Evolutionary conservation across 768 basidiomycete species (phyloP).

Genomic region (Sporobolomyces phaffii): DNA sequence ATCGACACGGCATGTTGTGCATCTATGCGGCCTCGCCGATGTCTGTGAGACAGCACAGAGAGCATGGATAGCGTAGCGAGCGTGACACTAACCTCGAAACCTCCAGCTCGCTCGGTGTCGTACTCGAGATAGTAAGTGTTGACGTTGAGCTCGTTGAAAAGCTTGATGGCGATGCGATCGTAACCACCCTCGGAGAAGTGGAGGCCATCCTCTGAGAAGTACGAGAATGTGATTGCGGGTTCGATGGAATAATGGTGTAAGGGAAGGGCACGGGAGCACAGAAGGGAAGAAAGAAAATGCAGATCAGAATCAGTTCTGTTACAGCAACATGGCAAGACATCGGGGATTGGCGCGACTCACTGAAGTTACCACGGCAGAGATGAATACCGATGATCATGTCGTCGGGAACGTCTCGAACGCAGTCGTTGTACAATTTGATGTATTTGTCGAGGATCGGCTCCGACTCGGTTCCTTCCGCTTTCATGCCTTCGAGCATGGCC

Average conservation of each 20-base stretch:
- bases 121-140: constrained; percentile 43
- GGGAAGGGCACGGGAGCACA: too few species aligned
- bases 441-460: constrained; percentile 62
- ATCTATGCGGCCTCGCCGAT: too few species aligned
- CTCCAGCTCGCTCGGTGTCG: constrained; percentile 43
- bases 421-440: constrained; percentile 56
- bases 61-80: not conserved
- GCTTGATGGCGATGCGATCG: constrained; percentile 44
- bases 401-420: constrained; percentile 34
- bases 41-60: not conserved
- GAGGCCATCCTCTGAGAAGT: not conserved
- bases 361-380: constrained; percentile 42
- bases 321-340: too few species aligned
- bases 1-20: too few species aligned
- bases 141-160: constrained; percentile 42
- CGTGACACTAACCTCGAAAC: constrained; percentile 31
- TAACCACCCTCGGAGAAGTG: constrained; percentile 37
- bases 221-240: too few species aligned
- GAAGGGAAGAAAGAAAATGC: too few species aligned
- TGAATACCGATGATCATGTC: constrained; percentile 44
- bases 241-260: too few species aligned
- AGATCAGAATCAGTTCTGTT: too few species aligned
- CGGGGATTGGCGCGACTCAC: too few species aligned
- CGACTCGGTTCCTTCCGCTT: constrained; percentile 57
- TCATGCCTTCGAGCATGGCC: constrained; percentile 56